Percentiles rank a stretch among this genome's conserved stretches.
Conservation (phyloP, 192 early-diverging fungal genomes). For the Diversispora eburnea region DNA sequence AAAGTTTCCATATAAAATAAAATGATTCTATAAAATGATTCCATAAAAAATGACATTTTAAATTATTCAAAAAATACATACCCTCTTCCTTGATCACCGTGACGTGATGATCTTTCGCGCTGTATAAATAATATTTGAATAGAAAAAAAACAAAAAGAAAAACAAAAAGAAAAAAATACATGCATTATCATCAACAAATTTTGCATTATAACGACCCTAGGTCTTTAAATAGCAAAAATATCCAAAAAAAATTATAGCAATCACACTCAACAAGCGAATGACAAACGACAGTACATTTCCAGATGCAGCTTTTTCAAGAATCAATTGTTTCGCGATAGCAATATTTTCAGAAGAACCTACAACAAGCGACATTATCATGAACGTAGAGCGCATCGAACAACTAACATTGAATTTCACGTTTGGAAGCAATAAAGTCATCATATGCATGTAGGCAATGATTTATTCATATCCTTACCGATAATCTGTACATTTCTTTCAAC, state of each 20-base stretch:
- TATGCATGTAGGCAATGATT: conserved; percentile 22
- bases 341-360: conserved; percentile 30
- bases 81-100: conserved; percentile 22
- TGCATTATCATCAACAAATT: conserved; percentile 10
- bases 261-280: conserved; percentile 28
- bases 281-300: conserved; percentile 31
- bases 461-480: conserved; percentile 23
- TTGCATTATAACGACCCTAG: background rate
- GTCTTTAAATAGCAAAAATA: conserved; percentile 13
- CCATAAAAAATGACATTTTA: background rate
- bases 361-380: conserved; percentile 24
- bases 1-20: background rate
- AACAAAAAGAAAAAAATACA: conserved; percentile 15
- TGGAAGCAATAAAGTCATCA: conserved; percentile 5
- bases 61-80: background rate
- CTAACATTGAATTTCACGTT: conserved; percentile 28
- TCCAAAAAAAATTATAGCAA: conserved; percentile 21
- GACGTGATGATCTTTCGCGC: conserved; percentile 25
- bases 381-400: conserved; percentile 29
- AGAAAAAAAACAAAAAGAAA: conserved; percentile 1
- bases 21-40: background rate
- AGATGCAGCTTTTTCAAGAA: conserved; percentile 33
- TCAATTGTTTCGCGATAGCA: conserved; percentile 30
- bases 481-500: conserved; percentile 39
- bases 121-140: background rate